These are phyloP conservation scores for Neurospora sp. DNA, from an alignment of 495 filamentous ascomycete genomes.

Conservation along the genomic window DNA sequence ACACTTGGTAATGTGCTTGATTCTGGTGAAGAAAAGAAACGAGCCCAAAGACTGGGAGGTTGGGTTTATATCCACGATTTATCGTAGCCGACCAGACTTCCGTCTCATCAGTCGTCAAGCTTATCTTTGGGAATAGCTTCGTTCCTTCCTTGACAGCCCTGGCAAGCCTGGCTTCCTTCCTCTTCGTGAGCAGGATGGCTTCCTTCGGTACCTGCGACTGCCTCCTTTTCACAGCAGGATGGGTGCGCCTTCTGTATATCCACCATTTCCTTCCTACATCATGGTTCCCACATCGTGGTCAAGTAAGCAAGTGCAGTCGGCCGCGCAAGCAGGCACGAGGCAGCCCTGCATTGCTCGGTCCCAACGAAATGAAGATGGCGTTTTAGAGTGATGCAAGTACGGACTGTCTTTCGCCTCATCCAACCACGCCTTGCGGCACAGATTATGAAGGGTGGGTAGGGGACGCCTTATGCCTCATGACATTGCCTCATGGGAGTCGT, in stretches of 20 bases:
- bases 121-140: neutral
- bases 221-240: neutral
- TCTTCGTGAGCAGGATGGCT: neutral
- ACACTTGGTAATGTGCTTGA: neutral
- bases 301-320: neutral
- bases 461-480: neutral
- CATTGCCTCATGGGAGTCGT: neutral
- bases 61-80: neutral
- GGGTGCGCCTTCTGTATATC: neutral
- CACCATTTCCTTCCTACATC: neutral
- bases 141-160: neutral
- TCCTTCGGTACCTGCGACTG: neutral
- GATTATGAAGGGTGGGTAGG: neutral
- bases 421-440: neutral
- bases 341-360: neutral
- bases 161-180: neutral
- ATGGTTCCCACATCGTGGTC: neutral
- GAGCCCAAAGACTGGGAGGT: neutral
- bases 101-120: neutral
- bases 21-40: neutral
- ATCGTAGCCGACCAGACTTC: neutral
- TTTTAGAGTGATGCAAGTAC: neutral
- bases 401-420: neutral
- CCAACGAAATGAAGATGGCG: neutral
- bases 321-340: neutral